Evolutionary conservation across 2,329 filamentous ascomycete species (phyloP), one percentile per base, ranked within the genome.

Genomic region (Rutstroemia sp.): DNA sequence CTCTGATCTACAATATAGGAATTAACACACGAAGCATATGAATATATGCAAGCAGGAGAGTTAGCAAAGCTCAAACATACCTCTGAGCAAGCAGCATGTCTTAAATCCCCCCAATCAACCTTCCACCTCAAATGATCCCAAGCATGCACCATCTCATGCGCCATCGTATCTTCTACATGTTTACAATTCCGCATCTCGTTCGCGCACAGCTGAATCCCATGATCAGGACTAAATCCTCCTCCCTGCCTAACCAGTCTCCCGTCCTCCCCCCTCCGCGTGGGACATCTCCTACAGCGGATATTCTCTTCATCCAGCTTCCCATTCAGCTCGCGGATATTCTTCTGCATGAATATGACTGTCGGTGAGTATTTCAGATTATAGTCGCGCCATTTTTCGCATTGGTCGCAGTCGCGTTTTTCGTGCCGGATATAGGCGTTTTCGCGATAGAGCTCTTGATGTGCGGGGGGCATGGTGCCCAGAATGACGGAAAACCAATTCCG

Each of bases 131-230:
- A 69, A 71, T 95, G 88, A 71, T 99, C 94, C 78, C 91, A 97
- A 1, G 92, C 92, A 71, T 99, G 94, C 53, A 99, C 88, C 90
- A 99, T 95, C 75, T 99, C 94, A 72, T 99, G 94, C 27, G 92
- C 86, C 67, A 99, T 77, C 10, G 92, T 96, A 71, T 99, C 94
- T 75, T 99, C 94, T 64, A 96, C 72, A 70, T 96, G 90, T 34
- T 85, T 85, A 57, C 84, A 77, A 69, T 90, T 85, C 58, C 86
- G 78, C 69, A 97, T 82, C 73, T 94, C 86, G 73, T 99, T 99
- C 52, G 94, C 90, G 73, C 94, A 99, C 21, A 99, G 78, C 68
- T 95, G 71, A 61, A 99, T 96, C 39, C 94, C 94, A 70, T 91
- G 88, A 51, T 87, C 79, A 1, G 91, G 85, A 70, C 87, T 86